Percentiles rank a stretch among this genome's conserved stretches.
Evolutionary conservation across 768 basidiomycete genomes (phyloP).

Genomic region (Lactarius trivialis): DNA sequence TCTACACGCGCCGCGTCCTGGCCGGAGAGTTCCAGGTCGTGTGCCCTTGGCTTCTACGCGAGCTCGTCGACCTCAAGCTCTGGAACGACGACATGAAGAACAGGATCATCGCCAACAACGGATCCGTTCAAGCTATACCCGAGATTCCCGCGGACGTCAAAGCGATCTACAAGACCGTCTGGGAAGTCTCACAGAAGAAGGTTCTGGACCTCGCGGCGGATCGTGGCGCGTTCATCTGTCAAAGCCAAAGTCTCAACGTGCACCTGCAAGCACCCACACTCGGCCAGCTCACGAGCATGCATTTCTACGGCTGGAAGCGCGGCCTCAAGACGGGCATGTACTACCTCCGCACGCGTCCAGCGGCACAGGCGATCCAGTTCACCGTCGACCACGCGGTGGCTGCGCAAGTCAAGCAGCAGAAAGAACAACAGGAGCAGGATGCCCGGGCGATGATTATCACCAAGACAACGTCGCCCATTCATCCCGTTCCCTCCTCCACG

Average conservation of each 20-base stretch:
- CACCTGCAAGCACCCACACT: conserved; percentile 85
- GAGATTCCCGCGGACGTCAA: conserved; percentile 86
- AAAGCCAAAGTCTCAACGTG: conserved; percentile 90
- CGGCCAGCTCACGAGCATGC: conserved; percentile 92
- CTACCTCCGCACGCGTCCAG: conserved; percentile 91
- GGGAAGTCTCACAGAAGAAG: conserved; percentile 99
- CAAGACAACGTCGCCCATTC: not conserved
- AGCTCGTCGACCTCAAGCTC: conserved; percentile 88
- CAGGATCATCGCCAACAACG: conserved; percentile 96
- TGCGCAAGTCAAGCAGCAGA: conserved; percentile 52
- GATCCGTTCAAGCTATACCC: conserved; percentile 81
- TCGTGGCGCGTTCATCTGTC: conserved; percentile 96
- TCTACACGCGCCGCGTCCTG: conserved; percentile 98
- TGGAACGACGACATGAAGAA: conserved; percentile 99
- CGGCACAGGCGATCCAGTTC: conserved; percentile 95
- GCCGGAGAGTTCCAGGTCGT: conserved; percentile 99
- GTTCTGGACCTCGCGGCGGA: conserved; percentile 98
- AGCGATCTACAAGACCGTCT: conserved; percentile 99
- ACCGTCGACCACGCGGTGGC: conserved; percentile 83
- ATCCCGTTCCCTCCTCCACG: not conserved
- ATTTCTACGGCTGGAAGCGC: conserved; percentile 99
- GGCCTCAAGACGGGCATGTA: conserved; percentile 99
- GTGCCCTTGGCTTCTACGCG: conserved; percentile 97
- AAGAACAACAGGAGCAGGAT: conserved; percentile 21
- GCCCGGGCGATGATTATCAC: not conserved